Evolutionary conservation across 352 stramenopile species (phyloP), one percentile per base, ranked within the genome.

Genomic region (Phytophthora capsici): DNA sequence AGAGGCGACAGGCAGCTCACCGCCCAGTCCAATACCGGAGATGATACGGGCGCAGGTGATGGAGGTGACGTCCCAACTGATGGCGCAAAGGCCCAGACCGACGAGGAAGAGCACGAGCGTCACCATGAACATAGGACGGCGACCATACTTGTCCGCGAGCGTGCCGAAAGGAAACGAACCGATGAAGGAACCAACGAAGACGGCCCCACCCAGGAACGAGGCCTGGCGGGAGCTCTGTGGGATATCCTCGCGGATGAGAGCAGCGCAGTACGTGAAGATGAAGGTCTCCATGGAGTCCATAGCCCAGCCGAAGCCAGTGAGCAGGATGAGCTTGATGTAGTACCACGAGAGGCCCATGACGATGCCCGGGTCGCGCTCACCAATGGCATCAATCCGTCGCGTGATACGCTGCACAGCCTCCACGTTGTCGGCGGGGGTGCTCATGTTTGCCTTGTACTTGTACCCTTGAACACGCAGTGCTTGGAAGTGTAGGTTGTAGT

Each of bases 261-360:
- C 14, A 10, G 59, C 54, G 40, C 73, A 73, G 73, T 90, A 91
- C 19, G 68, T 87, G 51, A 91, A 90, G 45, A 91, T 50, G 48
- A 90, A 86, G 22, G 77, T 89, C 65, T 91, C 82, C 78, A 89
- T 89, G 38, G 84, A 81, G 62, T 93, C 77, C 64, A 93, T 86
- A 47, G 84, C 84, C 84, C 84, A 93, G 52, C 78, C 77, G 32
- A 91, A 52, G 32, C 84, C 84, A 16, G 82, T 82, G 28, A 91
- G 69, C 36, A 88, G 53, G 57, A 91, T 86, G 26, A 93, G 69
- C 32, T 71, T 71, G 51, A 86, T 82, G 71, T 93, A 91, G 62
- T 78, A 90, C 73, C 69, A 86, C 48, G 82, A 90, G 30, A 93
- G 77, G 0, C 82, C 78, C 52, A 89, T 75, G 57, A 77, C 56